These are phyloP conservation scores for Epichloe festucae DNA, from an alignment of 2,329 filamentous ascomycete genomes.

Conservation along the genomic window DNA sequence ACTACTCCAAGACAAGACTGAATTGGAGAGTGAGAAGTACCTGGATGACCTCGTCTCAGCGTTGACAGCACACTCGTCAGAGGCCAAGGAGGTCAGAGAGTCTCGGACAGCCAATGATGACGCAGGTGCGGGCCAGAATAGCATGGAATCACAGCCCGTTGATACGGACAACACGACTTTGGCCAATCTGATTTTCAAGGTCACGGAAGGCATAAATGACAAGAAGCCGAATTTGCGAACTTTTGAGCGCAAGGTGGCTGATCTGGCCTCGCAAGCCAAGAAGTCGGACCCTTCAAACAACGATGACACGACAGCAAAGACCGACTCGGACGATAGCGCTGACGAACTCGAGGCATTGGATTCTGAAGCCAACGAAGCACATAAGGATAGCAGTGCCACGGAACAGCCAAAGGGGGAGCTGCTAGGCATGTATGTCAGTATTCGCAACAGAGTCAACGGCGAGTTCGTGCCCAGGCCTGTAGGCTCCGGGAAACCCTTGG, in stretches of 20 bases:
- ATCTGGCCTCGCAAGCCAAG: constrained; percentile 29
- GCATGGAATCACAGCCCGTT: not conserved
- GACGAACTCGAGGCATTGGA: not conserved
- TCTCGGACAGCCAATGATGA: constrained; percentile 9
- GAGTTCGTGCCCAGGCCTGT: constrained; percentile 46
- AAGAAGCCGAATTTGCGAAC: constrained; percentile 27
- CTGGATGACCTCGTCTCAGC: constrained; percentile 38
- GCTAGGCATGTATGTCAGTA: constrained; percentile 57
- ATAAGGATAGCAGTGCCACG: not conserved
- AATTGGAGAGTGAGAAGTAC: constrained; percentile 33
- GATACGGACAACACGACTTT: constrained; percentile 16
- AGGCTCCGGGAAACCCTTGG: constrained; percentile 21
- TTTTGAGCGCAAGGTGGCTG: constrained; percentile 38
- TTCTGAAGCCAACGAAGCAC: not conserved
- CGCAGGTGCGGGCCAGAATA: not conserved
- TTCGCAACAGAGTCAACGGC: constrained; percentile 62
- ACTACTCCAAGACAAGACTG: constrained; percentile 31
- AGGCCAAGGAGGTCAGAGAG: constrained; percentile 12
- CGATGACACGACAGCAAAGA: not conserved
- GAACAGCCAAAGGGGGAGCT: constrained; percentile 25
- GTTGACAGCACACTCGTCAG: constrained; percentile 24
- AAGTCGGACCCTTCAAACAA: constrained; percentile 2
- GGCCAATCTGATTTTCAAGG: constrained; percentile 38
- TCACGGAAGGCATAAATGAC: constrained; percentile 33
- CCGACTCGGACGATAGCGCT: not conserved